Base-by-base conservation (phyloP, 345 rosid genomes). In the Carallia brachiata region DNA sequence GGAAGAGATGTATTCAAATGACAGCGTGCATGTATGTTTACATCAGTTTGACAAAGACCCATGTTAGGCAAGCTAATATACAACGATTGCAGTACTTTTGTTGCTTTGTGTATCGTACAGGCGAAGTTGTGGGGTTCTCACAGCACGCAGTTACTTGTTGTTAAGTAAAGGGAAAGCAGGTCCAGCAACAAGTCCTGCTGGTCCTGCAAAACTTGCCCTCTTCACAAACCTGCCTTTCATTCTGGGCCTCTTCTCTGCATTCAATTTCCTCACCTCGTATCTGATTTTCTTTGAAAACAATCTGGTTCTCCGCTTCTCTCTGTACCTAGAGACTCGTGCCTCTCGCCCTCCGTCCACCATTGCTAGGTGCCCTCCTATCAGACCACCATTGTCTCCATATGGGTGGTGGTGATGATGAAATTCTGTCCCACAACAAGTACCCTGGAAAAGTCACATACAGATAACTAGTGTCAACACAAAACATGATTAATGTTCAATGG, bases 201-300 rank as follows among this genome's bases (percentile, higher is more conserved):
- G 57, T 48, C 70, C 79, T 30, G 72, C 75, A 47, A 80, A 85
- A 7, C 82, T 56, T 15, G 92, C 18, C 79, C 92, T 86, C 85
- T 95, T 95, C 7, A 95, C 97, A 72, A 95, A 95, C 73, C 99
- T 86, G 63, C 99, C 99, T 78, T 95, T 95, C 97, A 95, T 90
- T 70, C 99, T 70, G 6, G 99, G 99, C 86, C 96, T 90, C 80
- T 90, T 90, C 86, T 95, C 97, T 0, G 99, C 99, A 63, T 95
- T 86, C 80, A 90, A 30, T 72, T 90, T 95, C 67, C 99, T 83
- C 13, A 94, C 99, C 77, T 95, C 97, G 77, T 91, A 95, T 80
- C 99, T 81, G 79, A 90, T 95, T 84, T 92, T 95, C 90, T 91
- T 90, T 0, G 99, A 89, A 75, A 95, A 95, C 85, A 90, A 53